Conservation (phyloP, 352 stramenopile genomes). For the Halophytophthora polymorphica region DNA sequence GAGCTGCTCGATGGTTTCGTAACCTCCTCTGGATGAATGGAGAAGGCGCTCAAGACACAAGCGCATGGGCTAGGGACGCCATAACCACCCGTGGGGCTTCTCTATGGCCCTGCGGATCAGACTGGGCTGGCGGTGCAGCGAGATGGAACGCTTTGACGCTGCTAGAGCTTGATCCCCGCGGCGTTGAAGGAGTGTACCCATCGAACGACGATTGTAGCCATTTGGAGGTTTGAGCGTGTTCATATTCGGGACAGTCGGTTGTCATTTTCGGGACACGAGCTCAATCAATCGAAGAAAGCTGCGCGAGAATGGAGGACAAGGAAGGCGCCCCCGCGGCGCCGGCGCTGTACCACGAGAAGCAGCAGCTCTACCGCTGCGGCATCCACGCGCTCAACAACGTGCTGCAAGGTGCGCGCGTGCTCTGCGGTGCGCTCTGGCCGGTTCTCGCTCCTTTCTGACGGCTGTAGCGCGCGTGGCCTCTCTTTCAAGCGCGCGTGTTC, state of each 20-base stretch:
- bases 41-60: too few relatives aligned
- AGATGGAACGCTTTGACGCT: too few relatives aligned
- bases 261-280: too few relatives aligned
- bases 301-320: neutral
- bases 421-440: neutral
- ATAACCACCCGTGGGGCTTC: too few relatives aligned
- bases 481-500: constrained; percentile 38
- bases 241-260: too few relatives aligned
- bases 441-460: neutral
- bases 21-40: neutral
- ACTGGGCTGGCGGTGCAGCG: too few relatives aligned
- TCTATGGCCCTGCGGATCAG: too few relatives aligned
- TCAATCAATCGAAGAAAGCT: too few relatives aligned
- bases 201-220: constrained; percentile 10
- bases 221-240: constrained; percentile 22
- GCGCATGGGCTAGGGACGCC: neutral
- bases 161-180: too few relatives aligned
- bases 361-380: constrained; percentile 72
- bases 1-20: neutral
- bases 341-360: constrained; percentile 69
- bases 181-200: neutral
- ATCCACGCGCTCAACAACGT: constrained; percentile 83
- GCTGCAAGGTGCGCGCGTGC: constrained; percentile 44
- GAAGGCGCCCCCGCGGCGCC: constrained; percentile 4
- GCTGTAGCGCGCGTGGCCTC: neutral